phyloP scores from a whole-genome alignment of 306 rosid genomes.

The Ziziphus jujuba region DNA sequence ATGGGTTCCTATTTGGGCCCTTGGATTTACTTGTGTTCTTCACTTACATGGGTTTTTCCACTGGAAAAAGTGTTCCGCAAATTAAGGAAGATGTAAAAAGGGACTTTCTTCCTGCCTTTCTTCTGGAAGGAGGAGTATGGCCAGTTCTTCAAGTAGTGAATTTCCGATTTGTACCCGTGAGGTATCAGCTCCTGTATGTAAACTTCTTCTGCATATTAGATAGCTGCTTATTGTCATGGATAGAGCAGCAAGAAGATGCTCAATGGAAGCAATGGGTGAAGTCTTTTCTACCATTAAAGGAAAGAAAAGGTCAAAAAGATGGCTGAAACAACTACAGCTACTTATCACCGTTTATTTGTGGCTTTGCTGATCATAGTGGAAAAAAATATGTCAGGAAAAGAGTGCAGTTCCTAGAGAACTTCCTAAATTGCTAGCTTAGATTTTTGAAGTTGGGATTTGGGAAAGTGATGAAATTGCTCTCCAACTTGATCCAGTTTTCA shows the following conservation, averaged over 20 bases:
- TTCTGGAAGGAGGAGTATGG: slow-evolving; percentile 81
- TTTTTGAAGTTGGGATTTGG: slow-evolving; percentile 24
- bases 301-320: slow-evolving; percentile 24
- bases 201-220: slow-evolving; percentile 86
- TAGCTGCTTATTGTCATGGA: slow-evolving; percentile 88
- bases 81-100: slow-evolving; percentile 81
- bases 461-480: slow-evolving; percentile 25
- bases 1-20: slow-evolving; percentile 74
- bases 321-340: slow-evolving; percentile 7
- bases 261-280: slow-evolving; percentile 86
- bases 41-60: slow-evolving; percentile 75
- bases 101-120: slow-evolving; percentile 79
- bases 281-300: slow-evolving; percentile 47
- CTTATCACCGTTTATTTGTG: slow-evolving; percentile 1
- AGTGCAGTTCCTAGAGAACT: slow-evolving; percentile 27
- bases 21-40: slow-evolving; percentile 73
- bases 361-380: slow-evolving; percentile 18
- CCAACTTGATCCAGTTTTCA: slow-evolving; percentile 19
- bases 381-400: slow-evolving; percentile 24
- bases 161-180: slow-evolving; percentile 74
- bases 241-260: slow-evolving; percentile 88
- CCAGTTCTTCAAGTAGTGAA: slow-evolving; percentile 77
- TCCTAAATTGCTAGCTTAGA: slow-evolving; percentile 6
- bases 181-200: slow-evolving; percentile 88
- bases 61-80: slow-evolving; percentile 70